A percentile compares a stretch with the other conserved stretches of the same genome.
These are phyloP conservation scores for Elaeis oleifera DNA, from an alignment of 202 grass and related monocot genomes.

Conservation along the genomic window DNA sequence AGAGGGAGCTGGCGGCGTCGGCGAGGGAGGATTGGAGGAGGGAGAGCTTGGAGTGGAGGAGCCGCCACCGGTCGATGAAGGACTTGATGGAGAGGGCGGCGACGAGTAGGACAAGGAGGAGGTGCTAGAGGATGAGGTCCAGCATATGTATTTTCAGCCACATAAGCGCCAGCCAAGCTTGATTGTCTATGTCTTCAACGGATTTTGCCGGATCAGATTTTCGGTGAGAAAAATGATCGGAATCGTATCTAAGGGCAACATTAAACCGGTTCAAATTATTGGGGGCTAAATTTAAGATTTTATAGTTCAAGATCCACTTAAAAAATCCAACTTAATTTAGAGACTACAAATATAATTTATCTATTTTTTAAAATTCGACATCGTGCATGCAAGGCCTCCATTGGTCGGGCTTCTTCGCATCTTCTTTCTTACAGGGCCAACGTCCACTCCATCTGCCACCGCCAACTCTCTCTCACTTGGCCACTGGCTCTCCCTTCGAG, in stretches of 20 bases:
- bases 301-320: no score
- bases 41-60: slow-evolving; percentile 52
- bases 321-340: no score
- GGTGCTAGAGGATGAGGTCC: slow-evolving; percentile 41
- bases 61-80: slow-evolving; percentile 53
- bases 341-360: no score
- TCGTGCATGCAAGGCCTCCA: slow-evolving; percentile 69
- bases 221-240: no score
- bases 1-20: slow-evolving; percentile 30
- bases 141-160: not conserved
- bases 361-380: slow-evolving; percentile 40
- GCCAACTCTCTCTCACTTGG: slow-evolving; percentile 63
- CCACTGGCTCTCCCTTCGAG: slow-evolving; percentile 45
- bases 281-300: no score
- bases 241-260: no score
- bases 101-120: slow-evolving; percentile 55
- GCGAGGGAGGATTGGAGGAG: slow-evolving; percentile 42
- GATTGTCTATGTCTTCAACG: no score
- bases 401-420: slow-evolving; percentile 85
- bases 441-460: slow-evolving; percentile 50
- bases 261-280: no score
- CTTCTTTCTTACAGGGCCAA: slow-evolving; percentile 40
- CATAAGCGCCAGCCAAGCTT: no score
- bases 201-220: no score
- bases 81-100: slow-evolving; percentile 44